Percentiles rank a stretch among this genome's conserved stretches.
Conservation (phyloP, 768 basidiomycete genomes). For the Trametes coccinea region DNA sequence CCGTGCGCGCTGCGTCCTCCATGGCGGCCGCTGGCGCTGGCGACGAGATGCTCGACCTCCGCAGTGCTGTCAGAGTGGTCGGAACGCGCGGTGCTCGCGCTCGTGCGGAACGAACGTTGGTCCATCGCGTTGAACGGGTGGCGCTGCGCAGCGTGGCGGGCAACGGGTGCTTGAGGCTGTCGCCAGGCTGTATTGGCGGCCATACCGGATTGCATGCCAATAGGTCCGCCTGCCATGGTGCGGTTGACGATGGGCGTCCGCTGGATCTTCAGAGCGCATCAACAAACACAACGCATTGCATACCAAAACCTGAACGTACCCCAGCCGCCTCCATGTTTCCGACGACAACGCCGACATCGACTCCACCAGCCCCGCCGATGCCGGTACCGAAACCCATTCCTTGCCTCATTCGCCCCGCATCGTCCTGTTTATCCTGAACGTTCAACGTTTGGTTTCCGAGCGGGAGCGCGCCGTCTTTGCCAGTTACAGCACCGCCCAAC, state of each 20-base stretch:
- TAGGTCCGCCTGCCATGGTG: slow-evolving; percentile 30
- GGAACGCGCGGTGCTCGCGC: slow-evolving; percentile 27
- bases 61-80: slow-evolving; percentile 56
- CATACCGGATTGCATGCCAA: slow-evolving; percentile 20
- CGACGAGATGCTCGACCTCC: slow-evolving; percentile 71
- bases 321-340: slow-evolving; percentile 68
- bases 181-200: slow-evolving; percentile 28
- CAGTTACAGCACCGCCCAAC: slow-evolving; percentile 42
- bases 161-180: slow-evolving; percentile 34
- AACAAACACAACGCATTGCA: too few relatives aligned
- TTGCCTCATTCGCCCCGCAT: slow-evolving; percentile 16
- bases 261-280: slow-evolving; percentile 50
- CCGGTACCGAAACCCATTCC: slow-evolving; percentile 28
- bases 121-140: slow-evolving; percentile 35
- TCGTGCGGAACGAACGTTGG: slow-evolving; percentile 30
- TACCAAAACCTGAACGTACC: slow-evolving; percentile 38
- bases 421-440: slow-evolving; percentile 20
- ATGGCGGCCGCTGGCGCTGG: slow-evolving; percentile 26
- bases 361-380: slow-evolving; percentile 27
- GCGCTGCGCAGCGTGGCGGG: slow-evolving; percentile 42
- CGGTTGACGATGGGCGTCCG: slow-evolving; percentile 66
- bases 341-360: slow-evolving; percentile 56
- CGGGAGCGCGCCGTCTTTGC: slow-evolving; percentile 10
- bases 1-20: slow-evolving; percentile 10
- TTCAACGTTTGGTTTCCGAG: slow-evolving; percentile 17